Evolutionary conservation across 768 basidiomycete species (phyloP).

Genomic region (Auricularia sp.): DNA sequence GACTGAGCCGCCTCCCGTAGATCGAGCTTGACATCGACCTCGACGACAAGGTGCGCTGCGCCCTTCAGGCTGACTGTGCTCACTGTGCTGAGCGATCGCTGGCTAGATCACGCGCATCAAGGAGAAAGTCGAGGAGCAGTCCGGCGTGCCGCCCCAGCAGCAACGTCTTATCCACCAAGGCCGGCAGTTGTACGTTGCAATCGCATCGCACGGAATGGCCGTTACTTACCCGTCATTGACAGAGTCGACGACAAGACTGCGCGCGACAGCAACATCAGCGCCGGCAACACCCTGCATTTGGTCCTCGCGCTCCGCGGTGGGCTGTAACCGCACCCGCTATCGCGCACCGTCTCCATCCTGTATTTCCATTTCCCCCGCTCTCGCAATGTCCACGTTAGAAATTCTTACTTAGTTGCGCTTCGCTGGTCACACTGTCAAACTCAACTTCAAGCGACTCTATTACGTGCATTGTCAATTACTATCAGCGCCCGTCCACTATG

Average conservation of each 20-base stretch:
- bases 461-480: too few relatives aligned
- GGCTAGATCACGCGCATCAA: slow-evolving; percentile 83
- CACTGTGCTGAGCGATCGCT: slow-evolving; percentile 4
- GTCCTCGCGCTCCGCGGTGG: slow-evolving; percentile 95
- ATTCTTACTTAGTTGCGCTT: not conserved
- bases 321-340: slow-evolving; percentile 24
- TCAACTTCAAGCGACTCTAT: too few relatives aligned
- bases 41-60: slow-evolving; percentile 61
- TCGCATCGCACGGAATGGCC: slow-evolving; percentile 14
- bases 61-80: not conserved
- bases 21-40: slow-evolving; percentile 93
- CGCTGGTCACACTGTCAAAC: not conserved
- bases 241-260: slow-evolving; percentile 75
- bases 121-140: slow-evolving; percentile 97
- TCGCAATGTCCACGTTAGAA: not conserved
- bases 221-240: slow-evolving; percentile 37
- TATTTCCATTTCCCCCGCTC: not conserved
- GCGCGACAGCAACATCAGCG: slow-evolving; percentile 68
- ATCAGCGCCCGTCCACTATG: not conserved
- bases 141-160: slow-evolving; percentile 92
- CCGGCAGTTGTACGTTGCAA: slow-evolving; percentile 65
- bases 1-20: slow-evolving; percentile 23
- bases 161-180: slow-evolving; percentile 90
- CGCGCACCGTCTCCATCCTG: not conserved
- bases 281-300: slow-evolving; percentile 85